Conservation (phyloP, 768 basidiomycete species). For the Kwoniella dejecticola region DNA sequence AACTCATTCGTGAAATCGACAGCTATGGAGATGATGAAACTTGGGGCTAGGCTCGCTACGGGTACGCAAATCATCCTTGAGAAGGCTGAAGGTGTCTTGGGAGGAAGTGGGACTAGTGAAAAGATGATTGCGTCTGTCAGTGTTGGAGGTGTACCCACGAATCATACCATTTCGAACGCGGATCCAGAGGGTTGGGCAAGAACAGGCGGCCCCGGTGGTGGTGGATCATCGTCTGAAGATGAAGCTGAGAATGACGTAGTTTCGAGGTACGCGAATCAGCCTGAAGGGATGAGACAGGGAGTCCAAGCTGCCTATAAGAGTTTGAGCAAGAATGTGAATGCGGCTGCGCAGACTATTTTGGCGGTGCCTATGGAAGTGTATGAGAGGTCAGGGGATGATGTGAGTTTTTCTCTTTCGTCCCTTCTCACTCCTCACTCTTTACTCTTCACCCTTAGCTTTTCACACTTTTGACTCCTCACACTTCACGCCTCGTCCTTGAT, state of each 20-base stretch:
- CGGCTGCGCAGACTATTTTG: slow-evolving; percentile 95
- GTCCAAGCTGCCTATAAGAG: slow-evolving; percentile 89
- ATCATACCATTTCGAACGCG: too few relatives aligned
- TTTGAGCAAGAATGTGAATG: slow-evolving; percentile 78
- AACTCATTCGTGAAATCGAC: slow-evolving; percentile 91
- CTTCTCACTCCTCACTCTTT: too few relatives aligned
- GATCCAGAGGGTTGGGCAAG: too few relatives aligned
- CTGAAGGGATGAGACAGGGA: slow-evolving; percentile 77
- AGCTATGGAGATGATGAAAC: slow-evolving; percentile 90
- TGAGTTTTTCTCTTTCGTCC: slow-evolving; percentile 58
- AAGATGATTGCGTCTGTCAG: slow-evolving; percentile 69
- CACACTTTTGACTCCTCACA: too few relatives aligned
- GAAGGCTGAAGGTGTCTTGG: slow-evolving; percentile 86
- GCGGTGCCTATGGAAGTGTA: slow-evolving; percentile 99
- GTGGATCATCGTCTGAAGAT: slow-evolving; percentile 15
- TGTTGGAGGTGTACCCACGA: too few relatives aligned
- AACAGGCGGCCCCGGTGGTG: too few relatives aligned
- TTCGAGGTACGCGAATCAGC: slow-evolving; percentile 83
- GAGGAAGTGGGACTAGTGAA: slow-evolving; percentile 66
- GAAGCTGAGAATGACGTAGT: slow-evolving; percentile 15
- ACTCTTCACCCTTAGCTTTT: too few relatives aligned
- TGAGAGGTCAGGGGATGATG: slow-evolving; percentile 89
- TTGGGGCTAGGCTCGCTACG: slow-evolving; percentile 89
- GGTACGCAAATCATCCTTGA: slow-evolving; percentile 98
- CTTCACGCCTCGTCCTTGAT: too few relatives aligned